Evolutionary conservation across 768 basidiomycete species (phyloP), one percentile per base, ranked within the genome.

Genomic region (Rhizopogon vinicolor): DNA sequence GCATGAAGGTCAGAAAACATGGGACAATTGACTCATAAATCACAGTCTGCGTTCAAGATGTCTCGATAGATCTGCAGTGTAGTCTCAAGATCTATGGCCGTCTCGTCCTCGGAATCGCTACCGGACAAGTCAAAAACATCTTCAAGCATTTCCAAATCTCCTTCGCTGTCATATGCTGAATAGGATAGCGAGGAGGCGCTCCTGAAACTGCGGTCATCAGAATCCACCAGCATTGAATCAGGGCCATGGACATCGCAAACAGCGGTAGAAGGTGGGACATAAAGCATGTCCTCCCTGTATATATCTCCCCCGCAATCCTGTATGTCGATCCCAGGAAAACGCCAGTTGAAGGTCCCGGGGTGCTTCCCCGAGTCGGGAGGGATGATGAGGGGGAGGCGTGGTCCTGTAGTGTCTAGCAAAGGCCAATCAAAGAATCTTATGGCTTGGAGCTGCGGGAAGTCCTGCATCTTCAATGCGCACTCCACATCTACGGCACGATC

Each of bases 161-260:
- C 44, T 35, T 53, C 56, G 44, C 44, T 48, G 22, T 57, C 53
- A 33, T 44, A 42, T 44, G 55, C 55, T n/a, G 56, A 29, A 40
- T 54, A 55, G 22, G 53, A 46, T 37, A 2, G 14, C 6, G 29
- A 41, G 22, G 44, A 48, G 29, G 40, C 37, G 5, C 7, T 19
- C 12, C 13, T 7, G 22, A 57, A 46, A 39, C 18, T 57, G 8
- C 10, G n/a, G 18, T 50, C 45, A 25, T 56, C 22, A 7, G 35
- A 37, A 10, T 39, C 44, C n/a, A 25, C 25, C 25, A 22, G 4
- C 22, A 37, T 35, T 3, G 43, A 14, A n/a, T 41, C 31, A 4
- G 8, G 14, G 29, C 18, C 13, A n/a, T 51, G 5, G 22, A 3
- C 25, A 25, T n/a, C 25, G 18, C 9, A 8, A 35, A 9, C 16